A percentile compares a stretch with the other conserved stretches of the same genome.
phyloP scores from a whole-genome alignment of 768 basidiomycete genomes.

The Leccinellum rugosiceps region DNA sequence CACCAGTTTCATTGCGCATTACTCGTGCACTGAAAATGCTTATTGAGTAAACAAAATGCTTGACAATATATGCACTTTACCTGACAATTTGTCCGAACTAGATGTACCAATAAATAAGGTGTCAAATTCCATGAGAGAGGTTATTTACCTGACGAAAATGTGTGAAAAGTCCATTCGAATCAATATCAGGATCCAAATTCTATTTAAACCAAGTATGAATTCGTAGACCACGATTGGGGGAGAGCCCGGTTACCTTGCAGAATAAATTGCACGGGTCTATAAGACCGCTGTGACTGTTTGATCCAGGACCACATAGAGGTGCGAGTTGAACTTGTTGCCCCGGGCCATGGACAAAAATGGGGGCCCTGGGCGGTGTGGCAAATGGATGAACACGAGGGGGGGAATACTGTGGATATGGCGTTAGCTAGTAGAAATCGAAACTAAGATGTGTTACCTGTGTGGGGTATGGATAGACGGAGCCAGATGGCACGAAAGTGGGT shows the following conservation, averaged over 20 bases:
- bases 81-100: constrained; percentile 90
- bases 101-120: constrained; percentile 15
- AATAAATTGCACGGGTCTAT: constrained; percentile 91
- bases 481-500: constrained; percentile 72
- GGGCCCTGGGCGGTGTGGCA: constrained; percentile 33
- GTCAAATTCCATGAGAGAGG: constrained; percentile 1
- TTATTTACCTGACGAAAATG: constrained; percentile 70
- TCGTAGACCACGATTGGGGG: background rate
- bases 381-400: constrained; percentile 60
- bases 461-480: constrained; percentile 62
- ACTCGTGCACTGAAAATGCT: constrained; percentile 69
- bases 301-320: constrained; percentile 70
- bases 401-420: constrained; percentile 48
- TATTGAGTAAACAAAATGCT: background rate
- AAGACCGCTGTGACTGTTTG: constrained; percentile 78
- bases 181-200: constrained; percentile 84
- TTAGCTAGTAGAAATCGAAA: constrained; percentile 2
- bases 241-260: constrained; percentile 58
- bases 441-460: constrained; percentile 43
- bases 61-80: constrained; percentile 35
- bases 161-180: constrained; percentile 79
- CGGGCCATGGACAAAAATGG: constrained; percentile 77
- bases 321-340: constrained; percentile 89
- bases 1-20: constrained; percentile 82
- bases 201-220: constrained; percentile 29